phyloP scores from a whole-genome alignment of 1,284 basidiomycete genomes.

The Naganishia sp. region DNA sequence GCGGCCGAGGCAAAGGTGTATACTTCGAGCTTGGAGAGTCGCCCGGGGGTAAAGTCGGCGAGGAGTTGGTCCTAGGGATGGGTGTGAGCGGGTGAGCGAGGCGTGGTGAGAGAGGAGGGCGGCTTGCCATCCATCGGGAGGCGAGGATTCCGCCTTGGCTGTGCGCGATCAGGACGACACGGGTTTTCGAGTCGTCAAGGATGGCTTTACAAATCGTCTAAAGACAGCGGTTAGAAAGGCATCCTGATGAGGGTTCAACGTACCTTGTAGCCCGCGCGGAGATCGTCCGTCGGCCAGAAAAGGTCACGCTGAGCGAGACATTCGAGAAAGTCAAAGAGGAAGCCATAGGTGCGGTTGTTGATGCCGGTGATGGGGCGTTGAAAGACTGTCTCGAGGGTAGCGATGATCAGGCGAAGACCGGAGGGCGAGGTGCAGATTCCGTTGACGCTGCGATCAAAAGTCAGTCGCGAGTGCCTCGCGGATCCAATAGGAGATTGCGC shows the following conservation, averaged over 20 bases:
- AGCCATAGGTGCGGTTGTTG: conserved; percentile 42
- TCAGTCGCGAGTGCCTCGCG: neutral
- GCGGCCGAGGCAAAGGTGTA: conserved; percentile 48
- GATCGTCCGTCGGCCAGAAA: conserved; percentile 38
- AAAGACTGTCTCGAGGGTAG: conserved; percentile 39
- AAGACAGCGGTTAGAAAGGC: neutral
- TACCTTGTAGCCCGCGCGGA: conserved; percentile 29
- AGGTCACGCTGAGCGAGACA: conserved; percentile 46
- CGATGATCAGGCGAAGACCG: conserved; percentile 38
- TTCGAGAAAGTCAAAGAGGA: conserved; percentile 45
- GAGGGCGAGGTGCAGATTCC: conserved; percentile 41
- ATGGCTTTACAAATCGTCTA: conserved; percentile 37
- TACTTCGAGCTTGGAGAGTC: conserved; percentile 43
- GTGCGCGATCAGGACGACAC: conserved; percentile 45
- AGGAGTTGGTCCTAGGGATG: conserved; percentile 40
- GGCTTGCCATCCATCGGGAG: conserved; percentile 34
- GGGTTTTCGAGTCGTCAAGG: conserved; percentile 35
- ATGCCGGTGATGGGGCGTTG: conserved; percentile 41
- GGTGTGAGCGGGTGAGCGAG: neutral
- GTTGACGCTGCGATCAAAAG: conserved; percentile 40
- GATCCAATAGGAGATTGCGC: neutral
- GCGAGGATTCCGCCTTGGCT: conserved; percentile 47
- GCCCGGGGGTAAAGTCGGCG: conserved; percentile 39
- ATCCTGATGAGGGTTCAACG: conserved; percentile 37
- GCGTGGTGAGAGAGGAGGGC: conserved; percentile 17